Conservation (phyloP, 2,329 filamentous ascomycete species). For the Pseudogymnoascus sp. region DNA sequence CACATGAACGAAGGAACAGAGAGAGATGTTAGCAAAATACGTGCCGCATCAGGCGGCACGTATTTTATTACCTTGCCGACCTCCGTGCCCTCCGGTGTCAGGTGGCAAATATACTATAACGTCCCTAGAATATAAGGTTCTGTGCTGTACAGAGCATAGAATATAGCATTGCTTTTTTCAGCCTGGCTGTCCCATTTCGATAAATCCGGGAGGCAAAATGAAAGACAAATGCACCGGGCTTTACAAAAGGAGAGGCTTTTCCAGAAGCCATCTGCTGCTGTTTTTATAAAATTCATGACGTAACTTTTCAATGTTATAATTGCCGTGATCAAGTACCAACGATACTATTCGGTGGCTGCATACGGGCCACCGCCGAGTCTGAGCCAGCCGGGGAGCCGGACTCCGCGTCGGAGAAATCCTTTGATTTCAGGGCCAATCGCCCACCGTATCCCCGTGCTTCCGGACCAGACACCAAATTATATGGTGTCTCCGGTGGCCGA, state of each 20-base stretch:
- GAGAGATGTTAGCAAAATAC: neutral
- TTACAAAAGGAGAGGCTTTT: neutral
- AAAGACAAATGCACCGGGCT: neutral
- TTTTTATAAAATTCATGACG: neutral
- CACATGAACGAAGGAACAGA: neutral
- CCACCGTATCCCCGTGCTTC: too few relatives aligned
- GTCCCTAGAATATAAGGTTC: neutral
- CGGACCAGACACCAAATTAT: too few relatives aligned
- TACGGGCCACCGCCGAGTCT: too few relatives aligned
- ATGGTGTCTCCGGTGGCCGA: too few relatives aligned
- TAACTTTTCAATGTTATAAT: neutral
- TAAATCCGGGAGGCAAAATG: neutral
- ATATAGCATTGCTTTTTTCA: neutral
- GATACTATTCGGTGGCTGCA: too few relatives aligned
- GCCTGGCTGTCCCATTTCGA: neutral
- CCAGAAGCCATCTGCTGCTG: neutral
- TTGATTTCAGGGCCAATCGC: too few relatives aligned
- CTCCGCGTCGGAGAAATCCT: too few relatives aligned
- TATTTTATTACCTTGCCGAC: neutral
- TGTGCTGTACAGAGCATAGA: neutral
- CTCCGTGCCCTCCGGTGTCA: neutral
- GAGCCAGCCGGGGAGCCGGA: too few relatives aligned
- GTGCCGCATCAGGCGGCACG: neutral
- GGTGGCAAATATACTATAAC: neutral
- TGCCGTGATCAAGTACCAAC: too few relatives aligned